Evolutionary conservation across 140 eudicot species (phyloP).

Genomic region (Flaveria floridana): DNA sequence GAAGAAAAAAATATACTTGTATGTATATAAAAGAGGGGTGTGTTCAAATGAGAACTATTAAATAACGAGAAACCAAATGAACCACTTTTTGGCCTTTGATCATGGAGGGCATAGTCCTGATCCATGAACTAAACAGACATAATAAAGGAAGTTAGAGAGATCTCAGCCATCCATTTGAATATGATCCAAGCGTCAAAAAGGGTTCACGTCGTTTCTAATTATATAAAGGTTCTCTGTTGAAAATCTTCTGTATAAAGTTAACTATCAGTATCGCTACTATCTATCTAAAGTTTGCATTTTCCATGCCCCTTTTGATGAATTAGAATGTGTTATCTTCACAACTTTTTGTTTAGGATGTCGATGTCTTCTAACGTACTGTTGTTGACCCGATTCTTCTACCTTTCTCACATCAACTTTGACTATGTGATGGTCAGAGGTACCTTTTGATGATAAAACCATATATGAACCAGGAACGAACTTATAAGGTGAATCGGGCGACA

Average conservation of each 20-base stretch:
- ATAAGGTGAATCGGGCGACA: conserved; percentile 72
- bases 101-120: neutral
- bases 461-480: conserved; percentile 91
- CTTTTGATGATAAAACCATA: conserved; percentile 85
- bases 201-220: neutral
- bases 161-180: neutral
- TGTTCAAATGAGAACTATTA: neutral
- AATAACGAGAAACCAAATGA: conserved; percentile 6
- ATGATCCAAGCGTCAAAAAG: neutral
- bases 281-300: conserved; percentile 48
- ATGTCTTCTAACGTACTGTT: conserved; percentile 33
- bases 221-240: neutral
- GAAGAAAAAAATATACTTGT: neutral
- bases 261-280: conserved; percentile 12
- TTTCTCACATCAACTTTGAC: conserved; percentile 79
- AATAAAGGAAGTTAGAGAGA: neutral
- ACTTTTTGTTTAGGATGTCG: conserved; percentile 51
- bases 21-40: neutral
- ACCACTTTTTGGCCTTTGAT: neutral
- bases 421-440: conserved; percentile 97
- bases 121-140: neutral
- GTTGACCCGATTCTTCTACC: conserved; percentile 32
- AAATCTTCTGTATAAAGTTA: neutral
- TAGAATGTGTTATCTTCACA: conserved; percentile 62
- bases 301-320: conserved; percentile 69